Evolutionary conservation across 2,329 filamentous ascomycete genomes (phyloP), one percentile per base, ranked within the genome.

Genomic region (Macroventuria anomochaeta): DNA sequence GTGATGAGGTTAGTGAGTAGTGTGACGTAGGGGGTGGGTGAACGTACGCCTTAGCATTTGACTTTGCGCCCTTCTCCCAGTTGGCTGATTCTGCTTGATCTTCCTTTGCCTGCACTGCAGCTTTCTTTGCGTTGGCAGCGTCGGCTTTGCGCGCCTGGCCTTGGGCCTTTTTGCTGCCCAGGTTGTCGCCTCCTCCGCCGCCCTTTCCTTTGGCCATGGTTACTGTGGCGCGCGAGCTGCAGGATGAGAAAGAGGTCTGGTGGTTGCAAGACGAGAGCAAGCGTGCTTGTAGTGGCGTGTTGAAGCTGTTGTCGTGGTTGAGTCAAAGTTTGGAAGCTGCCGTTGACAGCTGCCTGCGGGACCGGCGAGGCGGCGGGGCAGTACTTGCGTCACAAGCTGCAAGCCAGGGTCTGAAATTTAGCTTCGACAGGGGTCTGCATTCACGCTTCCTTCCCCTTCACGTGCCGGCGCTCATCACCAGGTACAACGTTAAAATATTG

Each of bases 71-170:
- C 77, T 95, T 91, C 10, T 82, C 68, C 95, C 95, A 99, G 65
- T 96, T 82, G 48, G 84, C 81, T 4, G 87, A 84, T 68, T 97
- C 93, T 23, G 76, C 85, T 2, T 80, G 84, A 4, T 85, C 85
- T 47, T 81, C 83, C 76, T 88, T 88, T 31, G 83, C 78, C 32
- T 91, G 84, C 55, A 88, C 87, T 3, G 76, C 86, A 0, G 91
- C 90, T 54, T 87, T 83, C 78, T 97, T 97, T 51, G 83, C 78
- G 7, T 90, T 89, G 1, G 92, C 93, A 3, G 86, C 88, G 41
- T 97, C 92, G 59, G 92, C 92, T 82, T 99, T 97, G 78, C 91
- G 85, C 59, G 93, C 92, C 76, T 97, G 91, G 61, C 93, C 95
- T 7, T 88, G 85, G 2, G 79, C 91, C 81, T 97, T 97, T 79